Evolutionary conservation across 2,329 filamentous ascomycete genomes (phyloP).

Genomic region (Colletotrichum liaoningense): DNA sequence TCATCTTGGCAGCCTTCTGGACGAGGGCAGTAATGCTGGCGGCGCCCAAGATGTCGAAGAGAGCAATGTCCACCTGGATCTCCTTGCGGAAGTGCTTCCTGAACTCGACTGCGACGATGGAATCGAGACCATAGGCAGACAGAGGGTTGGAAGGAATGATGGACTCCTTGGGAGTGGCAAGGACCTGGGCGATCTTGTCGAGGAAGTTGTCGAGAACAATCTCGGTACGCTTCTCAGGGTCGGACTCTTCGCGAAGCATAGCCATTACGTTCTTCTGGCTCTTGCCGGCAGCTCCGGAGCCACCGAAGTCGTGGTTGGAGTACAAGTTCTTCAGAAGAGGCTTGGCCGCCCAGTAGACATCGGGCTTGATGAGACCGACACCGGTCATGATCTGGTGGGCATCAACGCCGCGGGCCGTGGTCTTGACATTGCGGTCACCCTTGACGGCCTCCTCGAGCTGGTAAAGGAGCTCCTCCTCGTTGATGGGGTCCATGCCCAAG

Average conservation of each 20-base stretch:
- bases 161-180: constrained; percentile 32
- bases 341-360: constrained; percentile 40
- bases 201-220: constrained; percentile 37
- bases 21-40: constrained; percentile 39
- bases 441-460: constrained; percentile 39
- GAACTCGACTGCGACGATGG: constrained; percentile 38
- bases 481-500: constrained; percentile 36
- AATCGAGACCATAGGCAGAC: constrained; percentile 25
- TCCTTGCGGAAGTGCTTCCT: constrained; percentile 39
- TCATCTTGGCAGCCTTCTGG: constrained; percentile 39
- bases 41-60: constrained; percentile 39
- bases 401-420: constrained; percentile 20
- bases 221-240: neutral
- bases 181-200: constrained; percentile 37
- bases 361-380: constrained; percentile 39
- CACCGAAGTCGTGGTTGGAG: constrained; percentile 39
- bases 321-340: constrained; percentile 40
- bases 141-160: constrained; percentile 35
- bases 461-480: constrained; percentile 39
- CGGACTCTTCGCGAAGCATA: neutral
- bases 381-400: constrained; percentile 41
- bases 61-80: constrained; percentile 37
- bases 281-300: neutral
- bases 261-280: neutral
- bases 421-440: constrained; percentile 24